Base-by-base conservation (phyloP, 139 green algal species). In the Microglena sp. region DNA sequence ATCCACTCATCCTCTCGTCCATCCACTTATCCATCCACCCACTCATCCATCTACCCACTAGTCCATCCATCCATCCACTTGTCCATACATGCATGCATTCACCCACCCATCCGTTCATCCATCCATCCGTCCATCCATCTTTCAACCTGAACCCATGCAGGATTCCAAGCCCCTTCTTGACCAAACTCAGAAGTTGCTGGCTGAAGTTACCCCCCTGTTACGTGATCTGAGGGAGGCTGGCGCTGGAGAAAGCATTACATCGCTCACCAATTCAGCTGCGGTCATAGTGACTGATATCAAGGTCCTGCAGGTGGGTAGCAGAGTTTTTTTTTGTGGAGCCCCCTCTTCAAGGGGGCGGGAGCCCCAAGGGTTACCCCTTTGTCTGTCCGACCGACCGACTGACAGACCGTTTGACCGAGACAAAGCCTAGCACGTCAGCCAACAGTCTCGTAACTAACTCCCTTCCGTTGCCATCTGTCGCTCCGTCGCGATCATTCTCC, bases 221-320 rank as follows among this genome's bases (percentile, higher is more conserved):
- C 55, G 45, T 21, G 88, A 95, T 63, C 78, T 86, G 55, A 18
- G 89, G 32, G 64, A 82, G 22, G 86, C 87, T 2, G 82, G 86
- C 27, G 46, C 96, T 61, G 80, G 95, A 33, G 78, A 61, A 30
- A 89, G 91, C 31, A 40, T 96, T 28, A 88, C 95, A 57, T 76
- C 79, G 15, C 77, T 97, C 6, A 93, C 86, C 0, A 75, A 79
- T 68, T 86, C 88, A n/a, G 86, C 88, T 18, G 82, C 86, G 6
- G 79, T 82, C 22, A 86, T 87, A 29, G 87, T 86, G 0, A 69
- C 74, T 8, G 90, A 97, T 75, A 90, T 96, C 33, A 85, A 90
- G 60, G 66, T 68, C 33, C 83, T 98, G 68, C 90, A 97, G 75
- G 80, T 70, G 29, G 28, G 15, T 18, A 18, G 50, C 28, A 11